A percentile compares a stretch with the other conserved stretches of the same genome.
Evolutionary conservation across 495 filamentous ascomycete species (phyloP).

Genomic region (Niebla homalea): DNA sequence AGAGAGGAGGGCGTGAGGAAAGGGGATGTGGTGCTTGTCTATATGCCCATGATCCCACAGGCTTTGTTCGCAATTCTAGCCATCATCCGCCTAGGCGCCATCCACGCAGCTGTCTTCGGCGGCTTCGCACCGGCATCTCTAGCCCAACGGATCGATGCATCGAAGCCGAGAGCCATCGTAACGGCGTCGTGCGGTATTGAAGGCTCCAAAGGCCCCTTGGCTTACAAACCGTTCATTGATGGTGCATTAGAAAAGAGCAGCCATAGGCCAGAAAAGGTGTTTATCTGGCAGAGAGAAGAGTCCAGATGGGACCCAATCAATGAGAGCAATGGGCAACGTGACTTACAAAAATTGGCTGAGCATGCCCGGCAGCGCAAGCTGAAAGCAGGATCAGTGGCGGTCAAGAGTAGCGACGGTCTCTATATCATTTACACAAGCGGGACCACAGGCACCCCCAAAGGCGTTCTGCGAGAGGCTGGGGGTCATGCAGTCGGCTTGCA

Average conservation of each 20-base stretch:
- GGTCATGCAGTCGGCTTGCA: constrained; percentile 81
- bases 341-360: constrained; percentile 65
- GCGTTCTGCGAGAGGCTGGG: constrained; percentile 69
- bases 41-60: constrained; percentile 96
- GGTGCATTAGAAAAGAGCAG: constrained; percentile 46
- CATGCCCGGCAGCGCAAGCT: constrained; percentile 51
- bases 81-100: constrained; percentile 66
- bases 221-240: constrained; percentile 59
- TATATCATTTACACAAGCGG: constrained; percentile 89
- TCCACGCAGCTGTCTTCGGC: constrained; percentile 87
- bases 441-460: constrained; percentile 81
- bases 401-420: constrained; percentile 59
- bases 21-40: constrained; percentile 86
- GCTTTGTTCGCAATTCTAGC: constrained; percentile 76
- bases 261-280: constrained; percentile 50
- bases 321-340: constrained; percentile 51
- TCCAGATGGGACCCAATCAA: constrained; percentile 55
- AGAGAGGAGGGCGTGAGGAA: constrained; percentile 69
- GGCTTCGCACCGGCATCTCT: constrained; percentile 73
- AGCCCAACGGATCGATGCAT: constrained; percentile 80
- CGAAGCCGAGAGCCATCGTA: constrained; percentile 59
- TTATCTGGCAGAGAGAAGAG: constrained; percentile 72
- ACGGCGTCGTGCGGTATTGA: constrained; percentile 91
- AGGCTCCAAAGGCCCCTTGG: constrained; percentile 59
- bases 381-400: constrained; percentile 57